A percentile compares a stretch with the other conserved stretches of the same genome.
phyloP scores from a whole-genome alignment of 352 stramenopile species.

The Pythium periplocum region DNA sequence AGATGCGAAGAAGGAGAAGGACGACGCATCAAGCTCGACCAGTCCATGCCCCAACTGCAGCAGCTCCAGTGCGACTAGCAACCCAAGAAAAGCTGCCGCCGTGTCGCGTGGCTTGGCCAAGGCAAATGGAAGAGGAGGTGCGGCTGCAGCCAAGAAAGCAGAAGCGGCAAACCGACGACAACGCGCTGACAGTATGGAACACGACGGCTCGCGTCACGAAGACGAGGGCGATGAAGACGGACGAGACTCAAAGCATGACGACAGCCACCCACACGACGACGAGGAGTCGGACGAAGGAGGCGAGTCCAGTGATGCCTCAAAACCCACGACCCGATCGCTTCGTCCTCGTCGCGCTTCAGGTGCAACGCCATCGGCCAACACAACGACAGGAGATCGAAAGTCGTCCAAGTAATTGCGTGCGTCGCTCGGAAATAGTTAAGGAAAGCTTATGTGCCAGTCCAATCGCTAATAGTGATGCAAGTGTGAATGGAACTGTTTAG shows the following conservation, averaged over 20 bases:
- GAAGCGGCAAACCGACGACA: conserved; percentile 16
- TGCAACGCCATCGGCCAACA: conserved; percentile 13
- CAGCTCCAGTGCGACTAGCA: background rate
- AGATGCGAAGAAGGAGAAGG: conserved; percentile 15
- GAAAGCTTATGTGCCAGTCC: too few relatives aligned
- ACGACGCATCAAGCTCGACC: background rate
- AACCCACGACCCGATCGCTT: conserved; percentile 41
- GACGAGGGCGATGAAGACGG: conserved; percentile 11
- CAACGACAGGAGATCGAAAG: conserved; percentile 11
- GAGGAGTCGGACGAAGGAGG: conserved; percentile 22
- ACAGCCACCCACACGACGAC: conserved; percentile 22
- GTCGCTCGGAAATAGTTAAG: too few relatives aligned
- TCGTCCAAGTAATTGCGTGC: conserved; percentile 23
- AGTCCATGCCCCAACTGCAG: conserved; percentile 32
- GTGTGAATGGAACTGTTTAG: too few relatives aligned
- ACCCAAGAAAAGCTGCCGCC: too few relatives aligned
- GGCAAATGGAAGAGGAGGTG: conserved; percentile 8
- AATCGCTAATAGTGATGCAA: too few relatives aligned
- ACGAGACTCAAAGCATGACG: conserved; percentile 6
- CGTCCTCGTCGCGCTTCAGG: conserved; percentile 33
- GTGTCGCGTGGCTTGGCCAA: background rate
- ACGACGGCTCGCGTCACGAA: conserved; percentile 4
- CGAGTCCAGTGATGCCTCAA: conserved; percentile 44
- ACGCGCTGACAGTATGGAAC: conserved; percentile 17
- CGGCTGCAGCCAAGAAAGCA: background rate